phyloP scores from a whole-genome alignment of 257 asterid genomes.

The Anisodus tanguticus region DNA sequence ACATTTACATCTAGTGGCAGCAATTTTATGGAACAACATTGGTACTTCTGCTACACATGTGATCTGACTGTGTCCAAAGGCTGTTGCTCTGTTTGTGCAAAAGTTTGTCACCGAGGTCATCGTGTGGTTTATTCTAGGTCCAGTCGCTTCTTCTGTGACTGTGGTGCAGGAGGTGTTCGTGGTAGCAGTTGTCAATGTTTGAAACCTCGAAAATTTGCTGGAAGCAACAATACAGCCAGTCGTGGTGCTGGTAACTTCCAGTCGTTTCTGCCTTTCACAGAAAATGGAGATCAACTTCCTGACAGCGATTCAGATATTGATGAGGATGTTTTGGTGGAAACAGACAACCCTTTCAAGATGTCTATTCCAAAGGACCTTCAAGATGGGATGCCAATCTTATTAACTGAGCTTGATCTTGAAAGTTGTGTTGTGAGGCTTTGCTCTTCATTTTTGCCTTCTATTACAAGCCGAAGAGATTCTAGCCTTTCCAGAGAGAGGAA shows the following conservation, averaged over 20 bases:
- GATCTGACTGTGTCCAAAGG: slow-evolving; percentile 98
- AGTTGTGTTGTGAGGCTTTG: slow-evolving; percentile 71
- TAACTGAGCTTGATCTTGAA: slow-evolving; percentile 79
- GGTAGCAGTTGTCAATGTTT: slow-evolving; percentile 97
- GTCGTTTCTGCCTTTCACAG: slow-evolving; percentile 80
- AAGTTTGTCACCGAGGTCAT: slow-evolving; percentile 99
- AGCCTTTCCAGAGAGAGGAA: slow-evolving; percentile 65
- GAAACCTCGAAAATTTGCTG: slow-evolving; percentile 89
- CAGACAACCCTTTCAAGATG: slow-evolving; percentile 64
- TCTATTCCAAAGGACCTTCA: slow-evolving; percentile 79
- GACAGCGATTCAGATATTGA: slow-evolving; percentile 95
- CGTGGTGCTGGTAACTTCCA: slow-evolving; percentile 68
- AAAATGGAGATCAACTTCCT: slow-evolving; percentile 80
- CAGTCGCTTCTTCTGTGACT: slow-evolving; percentile 97
- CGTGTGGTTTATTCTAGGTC: slow-evolving; percentile 99
- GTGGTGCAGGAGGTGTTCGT: slow-evolving; percentile 99
- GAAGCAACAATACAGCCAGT: slow-evolving; percentile 61
- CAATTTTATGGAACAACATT: slow-evolving; percentile 99
- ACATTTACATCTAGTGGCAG: slow-evolving; percentile 99
- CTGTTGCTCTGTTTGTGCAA: slow-evolving; percentile 98
- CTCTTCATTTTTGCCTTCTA: slow-evolving; percentile 72
- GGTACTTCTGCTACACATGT: slow-evolving; percentile 99
- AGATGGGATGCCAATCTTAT: slow-evolving; percentile 71
- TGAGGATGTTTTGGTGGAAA: slow-evolving; percentile 70
- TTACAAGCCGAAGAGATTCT: slow-evolving; percentile 70